These are phyloP conservation scores for Pelargonium fulgidum DNA, from an alignment of 441 rosid genomes.

Conservation along the genomic window DNA sequence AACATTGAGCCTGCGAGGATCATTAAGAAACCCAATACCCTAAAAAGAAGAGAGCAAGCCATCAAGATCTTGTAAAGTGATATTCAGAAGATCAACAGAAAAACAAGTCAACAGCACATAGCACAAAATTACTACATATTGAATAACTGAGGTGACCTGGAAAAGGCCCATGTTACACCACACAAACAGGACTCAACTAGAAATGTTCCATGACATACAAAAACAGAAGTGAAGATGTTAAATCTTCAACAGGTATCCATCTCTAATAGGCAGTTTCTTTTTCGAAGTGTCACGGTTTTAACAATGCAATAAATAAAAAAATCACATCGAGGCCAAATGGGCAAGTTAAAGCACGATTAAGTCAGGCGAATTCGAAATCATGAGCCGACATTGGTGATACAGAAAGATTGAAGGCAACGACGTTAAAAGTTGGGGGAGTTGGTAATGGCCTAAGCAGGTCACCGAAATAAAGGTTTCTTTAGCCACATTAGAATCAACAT, in stretches of 20 bases:
- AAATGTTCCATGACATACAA: background rate
- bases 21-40: slow-evolving; percentile 99
- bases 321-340: no score
- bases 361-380: no score
- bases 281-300: background rate
- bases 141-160: background rate
- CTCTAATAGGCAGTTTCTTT: background rate
- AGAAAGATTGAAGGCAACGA: no score
- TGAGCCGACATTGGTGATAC: no score
- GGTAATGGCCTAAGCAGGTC: no score
- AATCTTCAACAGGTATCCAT: background rate
- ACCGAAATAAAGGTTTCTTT: no score
- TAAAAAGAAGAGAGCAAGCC: slow-evolving; percentile 28
- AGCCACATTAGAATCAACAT: no score
- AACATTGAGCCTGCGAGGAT: slow-evolving; percentile 97
- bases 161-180: background rate
- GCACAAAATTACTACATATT: background rate
- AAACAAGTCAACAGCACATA: background rate
- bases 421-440: no score
- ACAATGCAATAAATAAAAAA: no score
- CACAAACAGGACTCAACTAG: slow-evolving; percentile 1
- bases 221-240: background rate
- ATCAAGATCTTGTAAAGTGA: slow-evolving; percentile 7
- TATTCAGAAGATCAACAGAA: background rate
- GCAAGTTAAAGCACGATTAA: no score